phyloP scores from a whole-genome alignment of 148 eudicot species.

The Salicornia ramosissima region DNA sequence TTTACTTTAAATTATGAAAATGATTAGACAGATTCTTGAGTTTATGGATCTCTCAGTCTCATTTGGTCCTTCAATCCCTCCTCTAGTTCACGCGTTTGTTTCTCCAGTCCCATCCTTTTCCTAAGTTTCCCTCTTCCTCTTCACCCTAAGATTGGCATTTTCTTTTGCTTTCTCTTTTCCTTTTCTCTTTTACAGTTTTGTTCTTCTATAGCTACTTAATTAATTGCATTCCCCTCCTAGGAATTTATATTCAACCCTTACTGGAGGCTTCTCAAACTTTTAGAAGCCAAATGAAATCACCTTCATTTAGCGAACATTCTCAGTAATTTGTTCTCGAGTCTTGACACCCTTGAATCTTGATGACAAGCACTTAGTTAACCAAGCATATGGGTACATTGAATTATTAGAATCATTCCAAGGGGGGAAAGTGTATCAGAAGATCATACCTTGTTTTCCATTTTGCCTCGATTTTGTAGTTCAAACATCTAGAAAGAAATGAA shows the following conservation, averaged over 20 bases:
- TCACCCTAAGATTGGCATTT: background rate
- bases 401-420: background rate
- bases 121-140: background rate
- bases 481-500: conserved; percentile 65
- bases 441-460: conserved; percentile 52
- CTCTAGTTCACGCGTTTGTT: background rate
- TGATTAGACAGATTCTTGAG: too few relatives aligned
- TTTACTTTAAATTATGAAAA: too few relatives aligned
- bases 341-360: background rate
- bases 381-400: background rate
- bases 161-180: background rate
- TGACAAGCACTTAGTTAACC: background rate
- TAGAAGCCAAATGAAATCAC: too few relatives aligned
- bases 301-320: background rate
- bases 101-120: background rate
- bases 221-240: too few relatives aligned
- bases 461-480: conserved; percentile 68
- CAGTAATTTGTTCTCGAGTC: background rate
- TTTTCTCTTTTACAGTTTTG: background rate
- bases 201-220: background rate
- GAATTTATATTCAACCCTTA: too few relatives aligned
- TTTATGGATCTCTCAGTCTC: too few relatives aligned
- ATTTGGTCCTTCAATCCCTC: background rate
- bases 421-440: background rate
- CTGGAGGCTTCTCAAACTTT: background rate